Evolutionary conservation across 768 basidiomycete genomes (phyloP).

Genomic region (Trametes villosa): DNA sequence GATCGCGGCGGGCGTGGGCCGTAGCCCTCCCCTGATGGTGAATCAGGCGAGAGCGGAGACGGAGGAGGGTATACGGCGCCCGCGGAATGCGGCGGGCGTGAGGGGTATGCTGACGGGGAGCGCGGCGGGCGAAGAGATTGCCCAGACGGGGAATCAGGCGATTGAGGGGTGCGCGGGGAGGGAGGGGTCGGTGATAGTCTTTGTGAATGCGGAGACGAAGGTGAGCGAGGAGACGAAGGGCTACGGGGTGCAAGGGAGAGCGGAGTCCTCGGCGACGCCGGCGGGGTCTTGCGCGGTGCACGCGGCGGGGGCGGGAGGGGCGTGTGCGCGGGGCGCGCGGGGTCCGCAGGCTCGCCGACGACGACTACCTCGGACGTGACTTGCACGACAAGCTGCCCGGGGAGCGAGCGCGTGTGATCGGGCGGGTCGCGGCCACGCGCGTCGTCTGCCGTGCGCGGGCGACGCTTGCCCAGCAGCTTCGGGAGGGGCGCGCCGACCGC

Average conservation of each 20-base stretch:
- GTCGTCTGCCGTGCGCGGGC: constrained; percentile 10
- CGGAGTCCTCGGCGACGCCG: neutral
- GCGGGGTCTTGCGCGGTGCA: neutral
- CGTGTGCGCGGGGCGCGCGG: neutral
- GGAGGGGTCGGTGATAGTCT: too few relatives aligned
- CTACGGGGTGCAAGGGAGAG: neutral
- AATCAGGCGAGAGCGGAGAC: constrained; percentile 2
- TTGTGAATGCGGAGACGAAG: neutral
- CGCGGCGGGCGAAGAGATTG: neutral
- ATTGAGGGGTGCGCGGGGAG: constrained; percentile 1
- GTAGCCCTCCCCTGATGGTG: neutral
- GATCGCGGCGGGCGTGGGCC: neutral
- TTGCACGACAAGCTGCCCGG: constrained; percentile 13
- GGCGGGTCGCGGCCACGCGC: neutral
- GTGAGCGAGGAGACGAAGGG: neutral
- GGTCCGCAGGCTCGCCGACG: constrained; percentile 5
- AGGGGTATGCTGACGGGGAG: constrained; percentile 9
- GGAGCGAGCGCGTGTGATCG: constrained; percentile 13
- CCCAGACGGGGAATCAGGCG: neutral
- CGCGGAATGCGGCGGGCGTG: constrained; percentile 11
- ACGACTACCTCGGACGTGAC: constrained; percentile 11
- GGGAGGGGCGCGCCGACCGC: neutral
- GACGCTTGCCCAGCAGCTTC: constrained; percentile 5
- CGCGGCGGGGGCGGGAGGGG: neutral
- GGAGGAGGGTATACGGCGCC: neutral